Evolutionary conservation across 495 filamentous ascomycete genomes (phyloP).

Genomic region (Penicillium pancosmium): DNA sequence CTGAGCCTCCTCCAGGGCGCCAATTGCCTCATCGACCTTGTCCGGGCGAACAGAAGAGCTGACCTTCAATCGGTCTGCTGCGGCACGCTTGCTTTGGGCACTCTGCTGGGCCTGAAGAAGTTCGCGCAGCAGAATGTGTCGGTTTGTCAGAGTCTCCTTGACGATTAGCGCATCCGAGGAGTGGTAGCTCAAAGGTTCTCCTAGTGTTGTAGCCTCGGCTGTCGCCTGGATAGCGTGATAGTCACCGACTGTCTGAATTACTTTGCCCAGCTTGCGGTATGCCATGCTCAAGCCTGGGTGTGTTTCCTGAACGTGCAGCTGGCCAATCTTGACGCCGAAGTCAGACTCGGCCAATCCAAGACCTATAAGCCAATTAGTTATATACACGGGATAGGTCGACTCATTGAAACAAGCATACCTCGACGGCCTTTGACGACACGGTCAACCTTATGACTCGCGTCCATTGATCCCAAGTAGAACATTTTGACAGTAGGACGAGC

Average conservation of each 20-base stretch:
- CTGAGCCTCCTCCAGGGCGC: slow-evolving; percentile 82
- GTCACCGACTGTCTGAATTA: slow-evolving; percentile 90
- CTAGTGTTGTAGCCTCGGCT: slow-evolving; percentile 91
- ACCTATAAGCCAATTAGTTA: slow-evolving; percentile 52
- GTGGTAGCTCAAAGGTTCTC: slow-evolving; percentile 93
- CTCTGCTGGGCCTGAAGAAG: slow-evolving; percentile 82
- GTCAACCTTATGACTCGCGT: slow-evolving; percentile 92
- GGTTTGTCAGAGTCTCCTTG: slow-evolving; percentile 97
- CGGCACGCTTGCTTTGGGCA: slow-evolving; percentile 75
- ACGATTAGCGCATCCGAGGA: slow-evolving; percentile 96
- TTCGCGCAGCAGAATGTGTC: slow-evolving; percentile 96
- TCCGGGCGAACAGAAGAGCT: slow-evolving; percentile 82
- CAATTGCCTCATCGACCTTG: slow-evolving; percentile 96
- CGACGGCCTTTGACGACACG: slow-evolving; percentile 88
- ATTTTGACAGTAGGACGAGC: slow-evolving; percentile 90
- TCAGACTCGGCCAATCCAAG: slow-evolving; percentile 92
- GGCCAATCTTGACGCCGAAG: slow-evolving; percentile 83
- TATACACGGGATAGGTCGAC: not conserved
- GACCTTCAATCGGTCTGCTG: slow-evolving; percentile 85
- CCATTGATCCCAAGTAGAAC: slow-evolving; percentile 96
- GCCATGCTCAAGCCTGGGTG: slow-evolving; percentile 86
- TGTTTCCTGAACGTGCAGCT: slow-evolving; percentile 84
- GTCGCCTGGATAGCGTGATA: slow-evolving; percentile 98
- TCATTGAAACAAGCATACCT: slow-evolving; percentile 59
- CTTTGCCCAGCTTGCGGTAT: slow-evolving; percentile 92